These are phyloP conservation scores for Cercospora sp. DNA, from an alignment of 2,329 filamentous ascomycete genomes.

Conservation along the genomic window DNA sequence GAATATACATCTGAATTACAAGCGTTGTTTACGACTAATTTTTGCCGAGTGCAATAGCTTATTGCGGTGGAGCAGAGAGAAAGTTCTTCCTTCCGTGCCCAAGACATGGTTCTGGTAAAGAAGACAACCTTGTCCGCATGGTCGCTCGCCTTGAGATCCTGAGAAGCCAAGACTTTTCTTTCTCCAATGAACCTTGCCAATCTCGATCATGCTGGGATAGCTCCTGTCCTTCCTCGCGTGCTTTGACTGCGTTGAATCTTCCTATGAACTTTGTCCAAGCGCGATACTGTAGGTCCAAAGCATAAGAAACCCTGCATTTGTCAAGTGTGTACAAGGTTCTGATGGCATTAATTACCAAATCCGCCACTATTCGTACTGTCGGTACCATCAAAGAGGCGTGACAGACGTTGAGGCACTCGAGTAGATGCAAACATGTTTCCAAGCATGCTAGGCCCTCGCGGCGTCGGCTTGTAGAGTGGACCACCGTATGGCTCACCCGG, in stretches of 20 bases:
- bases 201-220: background rate
- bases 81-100: background rate
- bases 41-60: background rate
- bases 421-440: background rate
- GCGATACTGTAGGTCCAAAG: background rate
- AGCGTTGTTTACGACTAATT: background rate
- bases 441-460: background rate
- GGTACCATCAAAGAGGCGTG: background rate
- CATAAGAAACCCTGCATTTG: background rate
- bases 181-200: background rate
- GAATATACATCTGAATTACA: background rate
- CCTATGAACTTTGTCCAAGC: background rate
- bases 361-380: background rate
- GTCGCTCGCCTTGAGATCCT: background rate
- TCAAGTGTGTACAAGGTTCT: background rate
- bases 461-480: background rate
- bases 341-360: background rate
- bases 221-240: background rate
- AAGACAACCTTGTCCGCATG: background rate
- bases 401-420: background rate
- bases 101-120: background rate
- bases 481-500: slow-evolving; percentile 12
- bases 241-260: background rate
- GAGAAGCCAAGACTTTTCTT: background rate
- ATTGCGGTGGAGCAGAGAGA: background rate